Conservation (phyloP, 2,329 filamentous ascomycete species). For the Boeremia exigua region DNA sequence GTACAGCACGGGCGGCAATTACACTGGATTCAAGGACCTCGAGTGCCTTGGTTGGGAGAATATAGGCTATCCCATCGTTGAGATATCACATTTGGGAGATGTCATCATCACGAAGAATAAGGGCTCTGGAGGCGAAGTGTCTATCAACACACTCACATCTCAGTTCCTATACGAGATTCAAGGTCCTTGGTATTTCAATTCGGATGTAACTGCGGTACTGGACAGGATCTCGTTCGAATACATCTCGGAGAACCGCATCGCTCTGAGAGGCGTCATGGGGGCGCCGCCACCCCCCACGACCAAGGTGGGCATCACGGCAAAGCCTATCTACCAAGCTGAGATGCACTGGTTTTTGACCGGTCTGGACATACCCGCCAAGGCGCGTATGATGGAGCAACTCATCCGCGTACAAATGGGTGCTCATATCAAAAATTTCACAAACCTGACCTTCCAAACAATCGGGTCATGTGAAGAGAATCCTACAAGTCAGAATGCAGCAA, state of each 20-base stretch:
- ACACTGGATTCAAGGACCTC: slow-evolving; percentile 52
- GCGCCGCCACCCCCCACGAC: slow-evolving; percentile 47
- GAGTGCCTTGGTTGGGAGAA: slow-evolving; percentile 40
- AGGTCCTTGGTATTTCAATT: slow-evolving; percentile 62
- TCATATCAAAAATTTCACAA: slow-evolving; percentile 44
- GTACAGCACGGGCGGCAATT: slow-evolving; percentile 54
- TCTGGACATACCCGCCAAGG: slow-evolving; percentile 53
- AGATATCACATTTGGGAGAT: slow-evolving; percentile 34
- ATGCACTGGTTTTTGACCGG: slow-evolving; percentile 54
- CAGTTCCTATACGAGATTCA: slow-evolving; percentile 57
- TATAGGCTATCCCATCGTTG: slow-evolving; percentile 42
- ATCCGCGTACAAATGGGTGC: slow-evolving; percentile 46
- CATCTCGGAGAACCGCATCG: slow-evolving; percentile 56
- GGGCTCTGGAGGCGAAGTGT: slow-evolving; percentile 46
- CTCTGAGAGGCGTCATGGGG: slow-evolving; percentile 53
- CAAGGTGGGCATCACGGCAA: slow-evolving; percentile 54
- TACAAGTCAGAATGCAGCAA: slow-evolving; percentile 55
- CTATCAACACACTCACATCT: slow-evolving; percentile 58
- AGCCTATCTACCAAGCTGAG: slow-evolving; percentile 55
- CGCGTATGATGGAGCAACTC: slow-evolving; percentile 51
- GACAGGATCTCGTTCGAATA: slow-evolving; percentile 61
- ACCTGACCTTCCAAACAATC: slow-evolving; percentile 47
- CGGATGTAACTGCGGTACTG: slow-evolving; percentile 62
- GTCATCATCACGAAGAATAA: slow-evolving; percentile 40
- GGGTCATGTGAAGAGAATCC: slow-evolving; percentile 51